These are phyloP conservation scores for Leptographium flavum DNA, from an alignment of 2,329 filamentous ascomycete genomes.

Conservation along the genomic window DNA sequence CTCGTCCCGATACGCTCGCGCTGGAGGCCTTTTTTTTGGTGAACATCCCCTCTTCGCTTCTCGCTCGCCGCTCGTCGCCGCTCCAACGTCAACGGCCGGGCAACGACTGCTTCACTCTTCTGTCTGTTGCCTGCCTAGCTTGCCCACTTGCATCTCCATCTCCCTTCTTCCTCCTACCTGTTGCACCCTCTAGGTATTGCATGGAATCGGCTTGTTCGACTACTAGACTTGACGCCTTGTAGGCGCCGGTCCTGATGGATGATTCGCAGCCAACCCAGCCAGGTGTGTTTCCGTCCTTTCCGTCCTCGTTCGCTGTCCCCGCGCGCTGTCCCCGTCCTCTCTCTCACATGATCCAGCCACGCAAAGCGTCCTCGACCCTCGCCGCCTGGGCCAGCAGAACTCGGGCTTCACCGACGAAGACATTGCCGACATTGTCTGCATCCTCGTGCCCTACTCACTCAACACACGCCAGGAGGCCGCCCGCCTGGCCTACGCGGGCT, in stretches of 20 bases:
- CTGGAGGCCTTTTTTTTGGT: too few relatives aligned
- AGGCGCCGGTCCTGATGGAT: slow-evolving; percentile 5
- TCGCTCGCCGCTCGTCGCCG: too few relatives aligned
- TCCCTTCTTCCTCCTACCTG: too few relatives aligned
- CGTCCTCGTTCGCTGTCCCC: background rate
- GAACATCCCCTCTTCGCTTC: too few relatives aligned
- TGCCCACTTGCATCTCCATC: too few relatives aligned
- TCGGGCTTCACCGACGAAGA: slow-evolving; percentile 74
- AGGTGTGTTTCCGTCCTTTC: slow-evolving; percentile 1
- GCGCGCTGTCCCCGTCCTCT: background rate
- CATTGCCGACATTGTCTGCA: slow-evolving; percentile 76
- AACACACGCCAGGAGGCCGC: slow-evolving; percentile 58
- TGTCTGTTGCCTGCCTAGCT: too few relatives aligned
- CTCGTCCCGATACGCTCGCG: too few relatives aligned
- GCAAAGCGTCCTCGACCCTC: slow-evolving; percentile 67
- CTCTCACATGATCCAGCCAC: slow-evolving; percentile 38
- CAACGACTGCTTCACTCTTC: too few relatives aligned
- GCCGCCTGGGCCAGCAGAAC: slow-evolving; percentile 64
- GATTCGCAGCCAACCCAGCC: slow-evolving; percentile 12
- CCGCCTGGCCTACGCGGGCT: slow-evolving; percentile 30
- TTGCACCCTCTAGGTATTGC: too few relatives aligned
- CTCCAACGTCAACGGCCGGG: too few relatives aligned
- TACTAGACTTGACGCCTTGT: too few relatives aligned
- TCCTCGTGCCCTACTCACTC: slow-evolving; percentile 66
- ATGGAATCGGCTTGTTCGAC: too few relatives aligned